Conservation (phyloP, 2,329 filamentous ascomycete species). For the Trichophyton equinum region DNA sequence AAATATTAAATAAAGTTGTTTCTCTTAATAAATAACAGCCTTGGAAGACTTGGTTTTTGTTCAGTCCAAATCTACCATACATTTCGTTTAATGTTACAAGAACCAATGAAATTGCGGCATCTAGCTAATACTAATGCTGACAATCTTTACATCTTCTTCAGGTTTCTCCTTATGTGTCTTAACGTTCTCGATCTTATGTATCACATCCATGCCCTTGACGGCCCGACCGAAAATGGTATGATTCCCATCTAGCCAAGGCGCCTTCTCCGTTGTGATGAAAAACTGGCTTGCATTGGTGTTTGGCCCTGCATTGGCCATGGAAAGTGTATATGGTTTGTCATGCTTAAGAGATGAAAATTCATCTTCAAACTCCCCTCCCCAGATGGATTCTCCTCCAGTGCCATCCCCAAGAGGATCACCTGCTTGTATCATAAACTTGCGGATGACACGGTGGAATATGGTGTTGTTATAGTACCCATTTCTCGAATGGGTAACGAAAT, state of each 20-base stretch:
- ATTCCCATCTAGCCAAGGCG: conserved; percentile 90
- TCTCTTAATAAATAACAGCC: neutral
- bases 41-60: neutral
- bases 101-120: neutral
- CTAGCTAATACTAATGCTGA: conserved; percentile 52
- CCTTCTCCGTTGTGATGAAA: conserved; percentile 96
- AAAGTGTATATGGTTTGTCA: conserved; percentile 90
- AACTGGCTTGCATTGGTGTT: conserved; percentile 96
- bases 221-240: conserved; percentile 93
- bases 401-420: conserved; percentile 81
- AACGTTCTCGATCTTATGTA: conserved; percentile 88
- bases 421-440: conserved; percentile 92
- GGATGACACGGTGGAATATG: conserved; percentile 93
- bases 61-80: too few relatives aligned
- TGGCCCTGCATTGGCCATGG: conserved; percentile 94
- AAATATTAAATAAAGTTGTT: neutral
- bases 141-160: conserved; percentile 92
- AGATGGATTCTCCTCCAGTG: conserved; percentile 81
- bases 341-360: conserved; percentile 86
- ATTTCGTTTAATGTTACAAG: too few relatives aligned
- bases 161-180: conserved; percentile 85
- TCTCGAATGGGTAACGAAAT: conserved; percentile 84
- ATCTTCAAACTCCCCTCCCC: conserved; percentile 84
- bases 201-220: conserved; percentile 79
- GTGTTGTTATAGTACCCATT: conserved; percentile 94